Percentiles rank a stretch among this genome's conserved stretches.
Evolutionary conservation across 257 asterid species (phyloP).

Genomic region (Nicotiana knightiana): DNA sequence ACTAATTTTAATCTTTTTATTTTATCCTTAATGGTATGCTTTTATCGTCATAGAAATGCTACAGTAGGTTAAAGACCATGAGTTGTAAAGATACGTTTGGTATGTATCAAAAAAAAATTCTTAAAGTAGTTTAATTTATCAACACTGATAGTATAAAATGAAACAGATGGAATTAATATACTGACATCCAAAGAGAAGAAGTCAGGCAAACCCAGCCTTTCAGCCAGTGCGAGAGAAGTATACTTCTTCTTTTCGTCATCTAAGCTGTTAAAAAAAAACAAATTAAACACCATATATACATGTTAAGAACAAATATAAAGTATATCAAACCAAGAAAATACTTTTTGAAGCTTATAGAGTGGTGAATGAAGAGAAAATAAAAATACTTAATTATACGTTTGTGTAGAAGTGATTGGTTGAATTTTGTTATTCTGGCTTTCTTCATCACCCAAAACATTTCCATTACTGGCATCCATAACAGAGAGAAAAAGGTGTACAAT

Average conservation of each 20-base stretch:
- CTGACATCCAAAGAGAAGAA: constrained; percentile 45
- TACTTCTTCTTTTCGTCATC: constrained; percentile 22
- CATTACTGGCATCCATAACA: constrained; percentile 33
- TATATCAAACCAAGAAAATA: not conserved
- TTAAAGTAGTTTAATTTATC: too few species aligned
- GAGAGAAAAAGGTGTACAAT: not conserved
- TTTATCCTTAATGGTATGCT: too few species aligned
- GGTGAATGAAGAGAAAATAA: not conserved
- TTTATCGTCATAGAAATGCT: not conserved
- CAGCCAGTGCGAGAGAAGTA: constrained; percentile 20
- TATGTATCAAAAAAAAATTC: too few species aligned
- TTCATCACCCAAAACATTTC: constrained; percentile 25
- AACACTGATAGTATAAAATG: too few species aligned
- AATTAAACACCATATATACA: not conserved
- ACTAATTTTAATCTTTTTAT: too few species aligned
- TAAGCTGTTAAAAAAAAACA: not conserved
- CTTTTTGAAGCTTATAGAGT: not conserved
- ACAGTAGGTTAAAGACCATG: too few species aligned
- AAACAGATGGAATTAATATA: not conserved
- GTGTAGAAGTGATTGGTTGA: constrained; percentile 37
- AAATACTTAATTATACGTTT: constrained; percentile 20
- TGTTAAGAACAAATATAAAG: not conserved
- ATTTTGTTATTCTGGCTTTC: constrained; percentile 28
- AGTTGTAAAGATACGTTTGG: too few species aligned
- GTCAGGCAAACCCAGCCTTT: constrained; percentile 51